Percentiles rank a stretch among this genome's conserved stretches.
Conservation (phyloP, 148 eudicot genomes). For the Rhododendron griersonianum region DNA sequence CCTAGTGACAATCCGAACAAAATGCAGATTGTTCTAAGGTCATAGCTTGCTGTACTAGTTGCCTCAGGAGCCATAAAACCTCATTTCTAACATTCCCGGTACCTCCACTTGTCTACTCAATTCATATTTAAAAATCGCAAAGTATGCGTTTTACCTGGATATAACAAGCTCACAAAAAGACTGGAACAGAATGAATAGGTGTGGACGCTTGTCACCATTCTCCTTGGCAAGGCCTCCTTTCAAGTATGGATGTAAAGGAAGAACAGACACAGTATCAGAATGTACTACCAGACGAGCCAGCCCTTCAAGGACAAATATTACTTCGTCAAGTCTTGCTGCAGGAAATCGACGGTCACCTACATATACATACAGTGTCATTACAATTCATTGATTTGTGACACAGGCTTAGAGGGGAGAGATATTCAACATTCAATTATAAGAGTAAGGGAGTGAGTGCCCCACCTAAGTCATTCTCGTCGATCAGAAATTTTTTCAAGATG, state of each 20-base stretch:
- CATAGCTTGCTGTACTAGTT: background rate
- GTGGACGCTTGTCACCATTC: conserved; percentile 41
- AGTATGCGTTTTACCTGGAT: conserved; percentile 62
- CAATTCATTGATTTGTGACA: background rate
- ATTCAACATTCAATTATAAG: background rate
- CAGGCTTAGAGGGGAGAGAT: background rate
- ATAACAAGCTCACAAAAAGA: conserved; percentile 84
- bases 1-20: background rate
- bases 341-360: conserved; percentile 77
- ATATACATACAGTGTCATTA: conserved; percentile 4
- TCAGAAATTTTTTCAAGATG: conserved; percentile 66
- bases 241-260: conserved; percentile 62
- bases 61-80: background rate
- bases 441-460: conserved; percentile 15
- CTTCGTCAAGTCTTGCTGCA: conserved; percentile 77
- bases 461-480: conserved; percentile 83
- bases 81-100: background rate
- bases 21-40: background rate
- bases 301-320: conserved; percentile 69
- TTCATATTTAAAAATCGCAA: background rate
- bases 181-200: conserved; percentile 76
- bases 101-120: background rate
- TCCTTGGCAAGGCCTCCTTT: conserved; percentile 36
- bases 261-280: conserved; percentile 56
- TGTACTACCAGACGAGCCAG: conserved; percentile 65